These are phyloP conservation scores for Fusarium circinatum DNA, from an alignment of 2,329 filamentous ascomycete genomes.

Conservation along the genomic window DNA sequence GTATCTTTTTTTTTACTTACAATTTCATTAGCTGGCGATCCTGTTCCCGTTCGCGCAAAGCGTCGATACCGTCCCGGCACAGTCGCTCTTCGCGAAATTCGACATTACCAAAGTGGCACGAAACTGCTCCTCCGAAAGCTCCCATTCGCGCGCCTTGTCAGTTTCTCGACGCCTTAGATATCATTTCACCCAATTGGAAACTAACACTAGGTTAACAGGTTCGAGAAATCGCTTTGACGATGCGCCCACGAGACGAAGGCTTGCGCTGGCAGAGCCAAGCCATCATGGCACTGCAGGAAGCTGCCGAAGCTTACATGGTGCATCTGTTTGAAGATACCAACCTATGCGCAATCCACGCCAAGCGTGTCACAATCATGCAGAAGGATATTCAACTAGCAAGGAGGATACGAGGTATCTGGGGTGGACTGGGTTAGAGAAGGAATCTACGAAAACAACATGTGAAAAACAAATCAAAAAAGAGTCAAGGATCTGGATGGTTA, in stretches of 20 bases:
- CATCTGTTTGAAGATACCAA: conserved; percentile 89
- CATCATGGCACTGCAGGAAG: conserved; percentile 92
- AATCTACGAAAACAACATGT: neutral
- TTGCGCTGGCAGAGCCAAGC: conserved; percentile 97
- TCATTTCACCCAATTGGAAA: conserved; percentile 8
- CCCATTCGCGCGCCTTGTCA: conserved; percentile 80
- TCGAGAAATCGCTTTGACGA: conserved; percentile 76
- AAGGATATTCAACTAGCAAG: conserved; percentile 96
- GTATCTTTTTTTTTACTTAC: conserved; percentile 31
- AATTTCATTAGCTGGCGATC: conserved; percentile 72
- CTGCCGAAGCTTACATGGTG: conserved; percentile 94
- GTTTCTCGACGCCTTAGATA: conserved; percentile 21
- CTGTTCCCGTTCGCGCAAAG: conserved; percentile 69
- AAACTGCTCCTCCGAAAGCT: conserved; percentile 86
- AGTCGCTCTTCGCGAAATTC: conserved; percentile 88
- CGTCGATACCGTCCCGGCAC: conserved; percentile 82
- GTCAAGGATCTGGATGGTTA: neutral
- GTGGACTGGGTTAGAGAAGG: conserved; percentile 65
- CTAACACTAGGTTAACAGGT: conserved; percentile 35
- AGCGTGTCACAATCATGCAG: conserved; percentile 96
- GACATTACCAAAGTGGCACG: conserved; percentile 87
- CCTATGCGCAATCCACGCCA: conserved; percentile 95
- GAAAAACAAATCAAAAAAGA: neutral
- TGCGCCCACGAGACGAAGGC: conserved; percentile 71
- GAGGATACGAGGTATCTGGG: conserved; percentile 82